Base-by-base conservation (phyloP, 2,329 filamentous ascomycete genomes). In the Clarireedia sp. region DNA sequence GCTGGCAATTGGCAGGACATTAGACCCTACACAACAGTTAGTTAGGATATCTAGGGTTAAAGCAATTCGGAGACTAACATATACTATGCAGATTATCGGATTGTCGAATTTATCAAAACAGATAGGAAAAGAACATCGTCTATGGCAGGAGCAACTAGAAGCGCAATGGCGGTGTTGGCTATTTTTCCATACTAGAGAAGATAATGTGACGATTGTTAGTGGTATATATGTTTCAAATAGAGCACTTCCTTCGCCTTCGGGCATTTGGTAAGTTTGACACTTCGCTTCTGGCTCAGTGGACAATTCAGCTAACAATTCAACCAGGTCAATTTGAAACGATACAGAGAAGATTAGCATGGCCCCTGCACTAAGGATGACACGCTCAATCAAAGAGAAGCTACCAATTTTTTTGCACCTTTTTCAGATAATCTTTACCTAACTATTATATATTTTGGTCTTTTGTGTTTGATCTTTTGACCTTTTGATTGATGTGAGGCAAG, bases 361-460 rank as follows among this genome's bases (percentile, higher is more conserved):
- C 85, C 81, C 80, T 84, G 81, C 79, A 83, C 88, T 91, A 92
- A 92, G 88, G 88, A 91, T 92, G 67, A 66, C 83, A 81, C 52
- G 71, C 71, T 56, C 59, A 63, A 63, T 63, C 59, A 61, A 61
- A 63, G 61, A 63, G 61, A 63, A 62, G 61, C 61, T 63, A 63
- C 60, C 61, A 63, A 62, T 63, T 63, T 63, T 63, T 63, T 63
- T 58, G 33, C n/a, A 10, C 17, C 33, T 55, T 57, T 57, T 56
- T 53, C 49, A 5, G 6, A 43, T 14, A 3, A 5, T 10, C 26
- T 45, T 5, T 9, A 16, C 16, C n/a, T 45, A 19, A 2, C 3
- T n/a, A 48, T 17, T 12, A 37, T 3, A 7, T 46, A 5, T 38
- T 47, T 46, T 26, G 17, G 5, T 26, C 1, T 3, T 12, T 40